Conservation (phyloP, 192 early-diverging fungal genomes). For the Glomus cerebriforme region DNA sequence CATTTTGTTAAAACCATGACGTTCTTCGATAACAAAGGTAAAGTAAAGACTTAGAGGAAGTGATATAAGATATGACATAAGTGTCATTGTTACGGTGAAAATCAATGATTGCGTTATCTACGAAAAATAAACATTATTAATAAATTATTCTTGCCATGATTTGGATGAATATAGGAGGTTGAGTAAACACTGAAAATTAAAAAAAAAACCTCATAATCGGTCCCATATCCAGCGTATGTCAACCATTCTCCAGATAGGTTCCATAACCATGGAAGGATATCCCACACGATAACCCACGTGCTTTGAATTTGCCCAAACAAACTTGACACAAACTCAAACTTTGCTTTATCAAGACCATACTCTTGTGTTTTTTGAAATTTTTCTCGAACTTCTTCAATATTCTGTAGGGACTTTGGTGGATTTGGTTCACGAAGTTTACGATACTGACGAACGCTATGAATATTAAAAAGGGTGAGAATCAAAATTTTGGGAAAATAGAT, state of each 20-base stretch:
- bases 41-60: slow-evolving; percentile 84
- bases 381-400: slow-evolving; percentile 69
- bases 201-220: slow-evolving; percentile 68
- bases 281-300: slow-evolving; percentile 65
- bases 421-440: slow-evolving; percentile 63
- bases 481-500: not conserved
- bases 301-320: slow-evolving; percentile 68
- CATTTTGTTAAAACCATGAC: slow-evolving; percentile 96
- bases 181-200: not conserved
- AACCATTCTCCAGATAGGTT: slow-evolving; percentile 54
- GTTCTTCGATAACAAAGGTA: slow-evolving; percentile 94
- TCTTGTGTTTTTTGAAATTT: slow-evolving; percentile 81
- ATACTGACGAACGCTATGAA: slow-evolving; percentile 74
- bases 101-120: slow-evolving; percentile 84
- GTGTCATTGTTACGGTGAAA: slow-evolving; percentile 64
- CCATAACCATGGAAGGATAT: slow-evolving; percentile 80
- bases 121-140: not conserved
- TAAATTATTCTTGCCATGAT: not conserved
- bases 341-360: slow-evolving; percentile 84
- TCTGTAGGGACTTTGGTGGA: slow-evolving; percentile 69
- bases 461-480: not conserved
- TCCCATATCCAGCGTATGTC: slow-evolving; percentile 53
- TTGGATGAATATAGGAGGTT: no score
- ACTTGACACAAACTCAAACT: slow-evolving; percentile 70
- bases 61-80: slow-evolving; percentile 63